Conservation (phyloP, 1,284 basidiomycete genomes). For the Leccinum subrobustum region DNA sequence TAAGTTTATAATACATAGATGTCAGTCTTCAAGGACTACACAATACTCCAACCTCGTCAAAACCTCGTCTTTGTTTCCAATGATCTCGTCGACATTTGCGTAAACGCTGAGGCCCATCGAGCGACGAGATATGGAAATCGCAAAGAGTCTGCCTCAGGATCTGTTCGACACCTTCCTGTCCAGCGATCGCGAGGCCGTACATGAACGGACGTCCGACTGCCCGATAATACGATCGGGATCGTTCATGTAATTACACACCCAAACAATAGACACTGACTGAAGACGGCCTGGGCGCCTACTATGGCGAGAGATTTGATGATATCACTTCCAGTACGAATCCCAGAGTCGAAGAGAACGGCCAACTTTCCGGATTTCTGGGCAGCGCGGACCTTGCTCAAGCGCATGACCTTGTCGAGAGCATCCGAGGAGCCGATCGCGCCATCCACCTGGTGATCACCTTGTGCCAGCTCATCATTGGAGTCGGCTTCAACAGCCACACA, state of each 20-base stretch:
- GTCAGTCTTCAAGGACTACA: slow-evolving; percentile 7
- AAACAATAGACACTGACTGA: slow-evolving; percentile 45
- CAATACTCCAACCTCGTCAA: slow-evolving; percentile 16
- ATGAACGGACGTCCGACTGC: slow-evolving; percentile 59
- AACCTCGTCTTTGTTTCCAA: slow-evolving; percentile 43
- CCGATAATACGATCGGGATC: not conserved
- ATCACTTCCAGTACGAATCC: slow-evolving; percentile 75
- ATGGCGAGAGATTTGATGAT: slow-evolving; percentile 71
- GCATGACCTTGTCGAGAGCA: slow-evolving; percentile 63
- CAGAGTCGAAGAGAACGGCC: slow-evolving; percentile 81
- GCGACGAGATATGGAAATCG: slow-evolving; percentile 49
- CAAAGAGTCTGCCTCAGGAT: slow-evolving; percentile 61
- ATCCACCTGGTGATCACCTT: slow-evolving; percentile 81
- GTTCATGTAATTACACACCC: not conserved
- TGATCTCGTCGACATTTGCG: slow-evolving; percentile 44
- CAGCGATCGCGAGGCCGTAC: slow-evolving; percentile 63
- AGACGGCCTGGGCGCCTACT: slow-evolving; percentile 62
- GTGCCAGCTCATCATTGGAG: not conserved
- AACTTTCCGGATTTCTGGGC: slow-evolving; percentile 61
- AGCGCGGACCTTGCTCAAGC: slow-evolving; percentile 53
- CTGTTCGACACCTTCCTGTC: slow-evolving; percentile 64
- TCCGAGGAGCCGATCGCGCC: slow-evolving; percentile 74
- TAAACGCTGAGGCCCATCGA: slow-evolving; percentile 53
- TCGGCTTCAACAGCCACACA: not conserved
- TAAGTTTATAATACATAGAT: not conserved